Base-by-base conservation (phyloP, 176 grass and related monocot genomes). In the Eragrostis curvula region DNA sequence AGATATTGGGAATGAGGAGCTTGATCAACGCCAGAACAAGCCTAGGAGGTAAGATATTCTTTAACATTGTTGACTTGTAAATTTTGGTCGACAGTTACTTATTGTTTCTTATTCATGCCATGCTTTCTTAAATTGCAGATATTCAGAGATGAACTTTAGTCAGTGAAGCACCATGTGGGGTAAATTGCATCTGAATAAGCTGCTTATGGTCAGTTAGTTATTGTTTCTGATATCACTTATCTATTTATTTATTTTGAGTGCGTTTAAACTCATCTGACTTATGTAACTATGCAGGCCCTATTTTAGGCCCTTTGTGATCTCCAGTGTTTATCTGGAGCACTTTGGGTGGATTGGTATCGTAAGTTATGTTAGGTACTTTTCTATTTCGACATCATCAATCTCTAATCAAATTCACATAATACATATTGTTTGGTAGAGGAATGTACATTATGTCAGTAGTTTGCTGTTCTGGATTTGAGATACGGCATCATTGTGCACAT, bases 121-220 rank as follows among this genome's bases (percentile, higher is more conserved):
- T 80, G 42, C 59, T 50, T 43, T 59, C 6, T 89, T 80, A 42
- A 87, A 71, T 41, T 71, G 75, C 89, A 99, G 97, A 92, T 99
- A 99, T 78, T 99, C 97, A 43, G 93, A 99, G 86, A 99, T 99
- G 93, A 96, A 96, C 82, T 99, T 99, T 78, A 94, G 97, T 73
- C 93, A 96, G 75, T 94, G 83, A 99, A 87, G 75, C 62, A 68
- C 81, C 73, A 78, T 79, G 60, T 74, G 68, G 61, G 84, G 83
- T 67, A 66, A 61, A 73, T 28, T 68, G 50, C 79, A 90, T 86
- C 68, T 74, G 47, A 89, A 89, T 85, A 83, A 83, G 85, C 74
- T 83, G 42, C 67, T 82, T 86, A 68, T 68, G 79, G 84, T 86
- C 55, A 86, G 84, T 86, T 62, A 28, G 49, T 59, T 76, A 39